phyloP scores from a whole-genome alignment of 2,329 filamentous ascomycete species.

The Monosporascus sp. region DNA sequence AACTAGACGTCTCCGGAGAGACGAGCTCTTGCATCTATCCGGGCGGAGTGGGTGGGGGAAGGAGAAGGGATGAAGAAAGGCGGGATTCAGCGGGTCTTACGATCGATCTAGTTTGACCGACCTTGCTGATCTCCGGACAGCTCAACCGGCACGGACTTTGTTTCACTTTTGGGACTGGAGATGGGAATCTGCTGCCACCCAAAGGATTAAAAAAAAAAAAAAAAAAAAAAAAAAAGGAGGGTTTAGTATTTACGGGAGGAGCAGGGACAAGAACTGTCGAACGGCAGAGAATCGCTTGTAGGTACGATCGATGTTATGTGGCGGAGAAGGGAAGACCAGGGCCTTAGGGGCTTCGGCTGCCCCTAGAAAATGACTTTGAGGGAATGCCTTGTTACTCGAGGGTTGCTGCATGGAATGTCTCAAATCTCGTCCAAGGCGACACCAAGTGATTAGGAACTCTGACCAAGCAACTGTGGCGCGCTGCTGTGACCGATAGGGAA shows the following conservation, averaged over 20 bases:
- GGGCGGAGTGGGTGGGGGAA: neutral
- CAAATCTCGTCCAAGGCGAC: neutral
- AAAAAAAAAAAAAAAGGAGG: too few species aligned
- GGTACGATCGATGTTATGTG: neutral
- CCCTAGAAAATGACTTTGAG: neutral
- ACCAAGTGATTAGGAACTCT: neutral
- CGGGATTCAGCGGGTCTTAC: neutral
- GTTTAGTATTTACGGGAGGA: too few species aligned
- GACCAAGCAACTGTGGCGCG: neutral
- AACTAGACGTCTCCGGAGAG: slow-evolving; percentile 18
- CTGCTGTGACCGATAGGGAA: neutral
- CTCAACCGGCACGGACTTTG: neutral
- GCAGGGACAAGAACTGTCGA: neutral
- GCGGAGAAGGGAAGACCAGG: neutral
- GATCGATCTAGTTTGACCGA: neutral
- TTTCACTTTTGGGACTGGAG: neutral
- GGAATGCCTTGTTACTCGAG: neutral
- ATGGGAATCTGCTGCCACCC: neutral
- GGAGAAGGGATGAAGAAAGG: neutral
- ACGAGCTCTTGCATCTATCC: slow-evolving; percentile 2
- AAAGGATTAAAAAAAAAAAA: too few species aligned
- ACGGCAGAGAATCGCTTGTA: neutral
- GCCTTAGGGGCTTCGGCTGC: neutral
- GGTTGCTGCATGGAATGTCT: neutral
- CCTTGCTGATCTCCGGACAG: neutral